These are phyloP conservation scores for Ustilago crameri DNA, from an alignment of 1,284 basidiomycete species.

Conservation along the genomic window DNA sequence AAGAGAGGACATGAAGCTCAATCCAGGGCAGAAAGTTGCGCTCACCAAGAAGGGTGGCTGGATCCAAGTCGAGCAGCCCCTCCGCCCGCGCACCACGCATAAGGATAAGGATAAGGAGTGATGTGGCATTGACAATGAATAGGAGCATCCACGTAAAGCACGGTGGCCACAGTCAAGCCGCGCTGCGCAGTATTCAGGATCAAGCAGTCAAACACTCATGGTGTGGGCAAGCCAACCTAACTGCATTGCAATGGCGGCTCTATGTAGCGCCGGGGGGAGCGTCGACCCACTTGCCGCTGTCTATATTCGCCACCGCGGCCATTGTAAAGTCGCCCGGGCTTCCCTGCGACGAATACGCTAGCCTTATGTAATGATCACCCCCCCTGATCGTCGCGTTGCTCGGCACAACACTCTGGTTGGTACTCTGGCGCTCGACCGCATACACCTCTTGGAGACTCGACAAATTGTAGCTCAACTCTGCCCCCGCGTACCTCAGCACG, in stretches of 20 bases:
- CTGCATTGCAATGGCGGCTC: too few species aligned
- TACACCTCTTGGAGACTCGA: slow-evolving; percentile 23
- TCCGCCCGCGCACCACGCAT: not conserved
- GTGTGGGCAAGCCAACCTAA: too few species aligned
- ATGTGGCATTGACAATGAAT: not conserved
- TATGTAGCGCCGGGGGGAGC: slow-evolving; percentile 39
- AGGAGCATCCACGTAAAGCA: not conserved
- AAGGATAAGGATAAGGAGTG: not conserved
- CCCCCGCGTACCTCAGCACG: slow-evolving; percentile 79
- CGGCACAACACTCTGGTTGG: slow-evolving; percentile 7
- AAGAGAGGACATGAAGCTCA: not conserved
- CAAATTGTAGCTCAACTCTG: slow-evolving; percentile 70
- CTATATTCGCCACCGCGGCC: slow-evolving; percentile 77
- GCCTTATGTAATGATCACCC: slow-evolving; percentile 80
- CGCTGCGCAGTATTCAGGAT: too few species aligned
- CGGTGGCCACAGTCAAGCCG: too few species aligned
- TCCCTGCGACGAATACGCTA: slow-evolving; percentile 76
- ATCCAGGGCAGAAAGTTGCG: slow-evolving; percentile 41
- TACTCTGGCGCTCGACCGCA: not conserved
- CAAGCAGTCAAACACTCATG: too few species aligned
- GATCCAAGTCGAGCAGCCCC: slow-evolving; percentile 53
- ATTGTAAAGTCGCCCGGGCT: slow-evolving; percentile 82
- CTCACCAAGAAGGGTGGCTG: slow-evolving; percentile 53
- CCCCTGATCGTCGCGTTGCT: slow-evolving; percentile 71
- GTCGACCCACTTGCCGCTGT: slow-evolving; percentile 81